phyloP scores from a whole-genome alignment of 1,139 yeast genomes.

The Meyerozyma sp. region DNA sequence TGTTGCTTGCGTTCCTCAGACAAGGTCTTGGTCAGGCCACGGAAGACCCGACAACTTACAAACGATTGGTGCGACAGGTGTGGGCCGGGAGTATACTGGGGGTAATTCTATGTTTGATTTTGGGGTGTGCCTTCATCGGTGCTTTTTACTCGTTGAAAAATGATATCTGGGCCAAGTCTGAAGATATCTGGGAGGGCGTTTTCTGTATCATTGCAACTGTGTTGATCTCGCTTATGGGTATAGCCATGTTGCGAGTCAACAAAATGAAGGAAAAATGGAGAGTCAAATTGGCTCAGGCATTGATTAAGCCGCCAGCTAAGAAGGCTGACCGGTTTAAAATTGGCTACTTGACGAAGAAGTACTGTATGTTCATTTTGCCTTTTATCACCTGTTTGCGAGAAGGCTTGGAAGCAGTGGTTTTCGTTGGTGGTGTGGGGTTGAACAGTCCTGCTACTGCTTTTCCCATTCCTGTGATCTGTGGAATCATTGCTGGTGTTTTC shows the following conservation, averaged over 20 bases:
- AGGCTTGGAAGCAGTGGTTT: slow-evolving; percentile 46
- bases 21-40: slow-evolving; percentile 64
- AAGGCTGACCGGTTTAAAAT: slow-evolving; percentile 13
- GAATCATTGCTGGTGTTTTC: slow-evolving; percentile 28
- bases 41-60: slow-evolving; percentile 50
- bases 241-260: slow-evolving; percentile 23
- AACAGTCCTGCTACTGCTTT: slow-evolving; percentile 33
- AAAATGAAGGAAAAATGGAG: slow-evolving; percentile 47
- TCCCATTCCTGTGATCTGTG: slow-evolving; percentile 34
- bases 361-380: slow-evolving; percentile 37
- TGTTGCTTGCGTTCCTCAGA: slow-evolving; percentile 80
- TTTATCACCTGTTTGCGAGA: slow-evolving; percentile 42
- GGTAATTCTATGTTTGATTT: slow-evolving; percentile 16
- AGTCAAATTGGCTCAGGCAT: slow-evolving; percentile 41
- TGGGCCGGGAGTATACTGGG: slow-evolving; percentile 22
- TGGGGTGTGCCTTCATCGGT: slow-evolving; percentile 21
- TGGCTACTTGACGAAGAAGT: slow-evolving; percentile 24
- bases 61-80: slow-evolving; percentile 40
- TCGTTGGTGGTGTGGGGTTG: slow-evolving; percentile 45
- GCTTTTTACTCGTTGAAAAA: slow-evolving; percentile 19
- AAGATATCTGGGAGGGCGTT: slow-evolving; percentile 24
- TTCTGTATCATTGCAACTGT: slow-evolving; percentile 21
- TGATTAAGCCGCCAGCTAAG: slow-evolving; percentile 12
- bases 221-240: slow-evolving; percentile 24
- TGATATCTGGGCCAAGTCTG: slow-evolving; percentile 19